Conservation (phyloP, 1,284 basidiomycete species). For the Trametes pubescens region DNA sequence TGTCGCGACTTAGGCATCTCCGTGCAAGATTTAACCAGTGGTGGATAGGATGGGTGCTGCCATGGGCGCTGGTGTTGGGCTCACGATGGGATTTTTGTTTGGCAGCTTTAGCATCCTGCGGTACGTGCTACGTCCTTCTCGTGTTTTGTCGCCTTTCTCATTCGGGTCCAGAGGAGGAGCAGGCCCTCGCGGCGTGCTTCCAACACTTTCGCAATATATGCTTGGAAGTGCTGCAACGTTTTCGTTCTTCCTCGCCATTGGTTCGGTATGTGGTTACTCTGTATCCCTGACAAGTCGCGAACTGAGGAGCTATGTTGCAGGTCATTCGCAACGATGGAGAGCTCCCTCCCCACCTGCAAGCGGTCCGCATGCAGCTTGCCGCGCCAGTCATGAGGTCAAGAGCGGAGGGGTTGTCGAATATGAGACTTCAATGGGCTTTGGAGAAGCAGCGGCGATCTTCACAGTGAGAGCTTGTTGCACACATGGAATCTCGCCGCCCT, state of each 20-base stretch:
- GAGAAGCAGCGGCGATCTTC: slow-evolving; percentile 50
- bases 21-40: slow-evolving; percentile 15
- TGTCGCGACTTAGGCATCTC: slow-evolving; percentile 15
- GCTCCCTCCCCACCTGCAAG: slow-evolving; percentile 65
- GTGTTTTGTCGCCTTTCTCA: slow-evolving; percentile 5
- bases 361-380: slow-evolving; percentile 63
- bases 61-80: slow-evolving; percentile 92
- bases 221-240: slow-evolving; percentile 89
- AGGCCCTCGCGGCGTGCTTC: slow-evolving; percentile 85
- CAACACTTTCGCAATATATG: slow-evolving; percentile 95
- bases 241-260: slow-evolving; percentile 85
- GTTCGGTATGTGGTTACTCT: slow-evolving; percentile 63
- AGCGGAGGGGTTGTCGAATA: slow-evolving; percentile 69
- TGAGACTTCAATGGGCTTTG: slow-evolving; percentile 75
- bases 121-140: slow-evolving; percentile 52
- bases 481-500: neutral
- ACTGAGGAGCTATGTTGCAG: slow-evolving; percentile 45
- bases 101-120: slow-evolving; percentile 90
- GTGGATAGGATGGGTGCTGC: slow-evolving; percentile 85
- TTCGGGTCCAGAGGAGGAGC: slow-evolving; percentile 72
- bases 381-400: slow-evolving; percentile 64
- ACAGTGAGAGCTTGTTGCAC: slow-evolving; percentile 18
- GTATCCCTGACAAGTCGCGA: neutral
- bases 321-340: slow-evolving; percentile 78
- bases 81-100: slow-evolving; percentile 97